Conservation (phyloP, 306 rosid genomes). For the Malus fusca region DNA sequence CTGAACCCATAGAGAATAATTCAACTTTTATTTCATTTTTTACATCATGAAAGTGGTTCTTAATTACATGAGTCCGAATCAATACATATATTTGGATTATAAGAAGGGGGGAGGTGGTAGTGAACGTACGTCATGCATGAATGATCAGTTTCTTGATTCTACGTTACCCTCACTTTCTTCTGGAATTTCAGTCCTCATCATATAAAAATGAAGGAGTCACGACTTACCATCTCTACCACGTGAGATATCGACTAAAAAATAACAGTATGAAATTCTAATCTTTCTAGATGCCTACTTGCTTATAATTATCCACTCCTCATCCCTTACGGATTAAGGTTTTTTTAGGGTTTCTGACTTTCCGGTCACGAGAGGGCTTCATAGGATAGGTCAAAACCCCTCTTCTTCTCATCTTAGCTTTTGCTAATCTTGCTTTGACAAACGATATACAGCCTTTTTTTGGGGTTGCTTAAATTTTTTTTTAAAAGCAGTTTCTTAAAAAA, state of each 20-base stretch:
- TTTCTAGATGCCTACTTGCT: not conserved
- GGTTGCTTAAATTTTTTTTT: too few relatives aligned
- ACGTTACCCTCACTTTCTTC: not conserved
- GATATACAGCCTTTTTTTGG: too few relatives aligned
- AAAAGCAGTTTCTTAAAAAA: too few relatives aligned
- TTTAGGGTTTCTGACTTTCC: not conserved
- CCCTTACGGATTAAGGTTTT: not conserved
- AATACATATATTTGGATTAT: not conserved
- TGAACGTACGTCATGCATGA: not conserved
- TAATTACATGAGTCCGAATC: too few relatives aligned
- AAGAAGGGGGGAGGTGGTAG: not conserved
- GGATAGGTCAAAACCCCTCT: not conserved
- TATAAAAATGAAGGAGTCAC: not conserved
- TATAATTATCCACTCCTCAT: not conserved
- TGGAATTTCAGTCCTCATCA: not conserved
- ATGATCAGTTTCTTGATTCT: not conserved
- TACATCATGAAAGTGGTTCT: not conserved
- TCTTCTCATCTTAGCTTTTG: not conserved
- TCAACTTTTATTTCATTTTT: not conserved
- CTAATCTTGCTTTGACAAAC: too few relatives aligned
- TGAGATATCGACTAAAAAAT: not conserved
- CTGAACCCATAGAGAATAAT: too few relatives aligned
- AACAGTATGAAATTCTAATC: not conserved
- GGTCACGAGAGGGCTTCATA: not conserved
- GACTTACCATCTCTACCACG: not conserved